Base-by-base conservation (phyloP, 2,329 filamentous ascomycete genomes). In the Ceratocystis lukuohia region DNA sequence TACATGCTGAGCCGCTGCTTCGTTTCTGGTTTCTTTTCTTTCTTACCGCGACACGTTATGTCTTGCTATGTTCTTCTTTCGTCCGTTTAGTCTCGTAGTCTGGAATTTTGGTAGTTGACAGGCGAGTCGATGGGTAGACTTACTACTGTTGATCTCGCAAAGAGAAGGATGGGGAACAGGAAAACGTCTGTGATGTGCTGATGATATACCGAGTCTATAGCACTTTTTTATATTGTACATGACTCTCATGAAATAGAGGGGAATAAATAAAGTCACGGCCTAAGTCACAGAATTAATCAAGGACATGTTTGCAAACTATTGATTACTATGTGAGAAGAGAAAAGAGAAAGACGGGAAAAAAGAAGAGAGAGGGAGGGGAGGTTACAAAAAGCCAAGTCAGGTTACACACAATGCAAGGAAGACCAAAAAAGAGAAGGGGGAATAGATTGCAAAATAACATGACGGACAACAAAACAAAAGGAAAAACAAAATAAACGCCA, bases 361-460 rank as follows among this genome's bases (percentile, higher is more conserved):
- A 44, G 5, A 30, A 46, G 5, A 2, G 41, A 3, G 20, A 45
- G 17, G 44, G 15, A 8, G 12, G n/a, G 12, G n/a, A 45, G 17
- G 33, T 15, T 44, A 48, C 28, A 28, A 46, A 30, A 48, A 64
- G 3, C 3, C 41, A 22, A 12, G 30, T 8, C 20, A 64, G 22
- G 48, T 10, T n/a, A 17, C 6, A 17, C 17, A 56, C 62, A 64
- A 25, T 33, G 15, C 50, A 53, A 30, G 28, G 12, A 33, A 30
- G 12, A 37, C 3, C 30, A 64, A 41, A 30, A 37, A 28, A 30
- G 37, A n/a, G 22, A 28, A 37, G 41, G 53, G 53, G 30, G 56
- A 53, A 48, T 44, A 65, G 8, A 65, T 61, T 65, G 64, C 48
- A 53, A 53, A n/a, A 61, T 37, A 63, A 44, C 61, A 59, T n/a